Base-by-base conservation (phyloP, 208 protist genomes). In the Crithidia bombi region DNA sequence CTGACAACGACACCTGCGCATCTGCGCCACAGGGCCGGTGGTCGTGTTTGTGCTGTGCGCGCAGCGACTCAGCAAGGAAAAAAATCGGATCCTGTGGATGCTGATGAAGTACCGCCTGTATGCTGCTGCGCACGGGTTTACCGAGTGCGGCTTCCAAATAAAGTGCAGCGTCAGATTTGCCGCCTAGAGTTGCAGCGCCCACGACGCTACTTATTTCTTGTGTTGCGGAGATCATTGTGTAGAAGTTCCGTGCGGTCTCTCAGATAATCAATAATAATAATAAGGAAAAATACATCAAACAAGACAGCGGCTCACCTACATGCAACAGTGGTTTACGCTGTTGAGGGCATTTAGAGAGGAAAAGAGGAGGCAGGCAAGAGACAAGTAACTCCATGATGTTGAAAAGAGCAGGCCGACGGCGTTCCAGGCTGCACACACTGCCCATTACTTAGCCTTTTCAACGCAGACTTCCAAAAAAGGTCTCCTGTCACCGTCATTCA, bases 111-210 rank as follows among this genome's bases (percentile, higher is more conserved):
- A 84, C 85, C 5, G 56, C 52, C 36, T 94, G 72, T 3, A 96
- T 49, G 5, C 81, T 76, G 9, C 21, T 19, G 14, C 82, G 91
- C n/a, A 96, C 80, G 1, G 65, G 28, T 0, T 56, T 35, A 41
- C 84, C 83, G 39, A 96, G 89, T 28, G 62, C 25, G 0, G 44
- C 65, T 35, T 93, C 82, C 15, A 93, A 69, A 57, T 92, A 91
- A 17, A 10, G 38, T n/a, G 70, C 70, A 7, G 62, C 70, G 19
- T 69, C 55, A 7, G 26, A 25, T 0, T 73, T 51, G 2, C 50
- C 46, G 47, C 71, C 12, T 19, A 47, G n/a, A n/a, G n/a, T n/a
- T n/a, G n/a, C n/a, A 11, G 21, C 30, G 55, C 33, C 47, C 36
- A 21, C 21, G 7, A 10, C 30, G 17, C n/a, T 35, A 5, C 19